Base-by-base conservation (phyloP, 768 basidiomycete species). In the Boletus subparvulus region DNA sequence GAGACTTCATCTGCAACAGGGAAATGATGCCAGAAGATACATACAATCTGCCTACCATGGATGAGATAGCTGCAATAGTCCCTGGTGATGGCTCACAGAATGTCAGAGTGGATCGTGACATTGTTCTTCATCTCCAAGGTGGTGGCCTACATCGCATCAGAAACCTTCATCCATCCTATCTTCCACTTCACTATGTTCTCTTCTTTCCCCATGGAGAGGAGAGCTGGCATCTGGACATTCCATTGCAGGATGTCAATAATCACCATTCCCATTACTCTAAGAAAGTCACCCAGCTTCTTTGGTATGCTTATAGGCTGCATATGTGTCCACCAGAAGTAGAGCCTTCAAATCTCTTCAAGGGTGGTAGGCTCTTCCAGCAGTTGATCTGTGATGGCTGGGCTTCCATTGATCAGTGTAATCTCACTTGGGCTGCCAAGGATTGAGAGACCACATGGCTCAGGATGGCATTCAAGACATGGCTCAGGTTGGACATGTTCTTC, bases 301-400 rank as follows among this genome's bases (percentile, higher is more conserved):
- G 66, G 48, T 64, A 67, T 58, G 66, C 73, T 1, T 77, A 75
- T 54, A 61, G 65, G 0, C 57, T 81, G 0, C 73, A 77, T 47
- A 2, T 55, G 0, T 56, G 6, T 1, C 50, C 54, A 3, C 0
- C 0, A 0, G 4, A 53, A 0, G 10, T 61, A 35, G 50, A 74
- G 39, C 67, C 61, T 26, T 12, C 41, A 5, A 66, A 66, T 52
- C 45, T 80, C 10, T 73, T 78, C 53, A 64, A 55, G 26, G 76
- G 66, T 50, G 71, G 74, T 2, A 65, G 65, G 24, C 70, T 84
- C 0, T 73, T 83, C 36, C 78, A 81, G 50, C 73, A 80, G 43
- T 78, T 71, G 58, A 47, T 78, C 37, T 75, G 76, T 45, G 79
- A 84, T 70, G 63, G 58, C 2, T 84, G 73, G 75, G 80, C 81